Conservation (phyloP, 495 filamentous ascomycete genomes). For the Aspergillus haitiensis region DNA sequence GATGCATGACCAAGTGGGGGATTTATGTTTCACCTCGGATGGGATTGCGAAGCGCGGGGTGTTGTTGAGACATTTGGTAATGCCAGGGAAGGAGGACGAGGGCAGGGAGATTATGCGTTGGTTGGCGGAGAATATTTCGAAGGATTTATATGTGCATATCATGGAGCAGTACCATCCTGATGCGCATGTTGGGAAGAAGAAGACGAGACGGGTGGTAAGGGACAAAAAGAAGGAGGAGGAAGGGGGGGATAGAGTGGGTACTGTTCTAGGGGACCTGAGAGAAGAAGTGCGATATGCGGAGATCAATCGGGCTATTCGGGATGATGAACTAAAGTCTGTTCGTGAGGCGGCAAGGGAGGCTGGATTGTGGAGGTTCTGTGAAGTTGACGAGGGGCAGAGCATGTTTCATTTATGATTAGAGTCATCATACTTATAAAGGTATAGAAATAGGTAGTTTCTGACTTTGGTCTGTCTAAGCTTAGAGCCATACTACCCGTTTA, state of each 20-base stretch:
- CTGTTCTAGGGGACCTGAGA: constrained; percentile 16
- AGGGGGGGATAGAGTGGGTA: constrained; percentile 13
- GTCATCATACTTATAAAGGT: neutral
- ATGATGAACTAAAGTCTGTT: constrained; percentile 61
- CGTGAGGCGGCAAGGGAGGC: constrained; percentile 63
- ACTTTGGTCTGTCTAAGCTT: too few species aligned
- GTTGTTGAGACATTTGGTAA: constrained; percentile 71
- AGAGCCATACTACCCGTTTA: too few species aligned
- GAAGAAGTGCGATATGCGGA: constrained; percentile 67
- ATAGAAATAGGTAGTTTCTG: too few species aligned
- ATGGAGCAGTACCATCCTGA: constrained; percentile 80
- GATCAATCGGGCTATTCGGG: constrained; percentile 67
- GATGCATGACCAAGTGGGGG: constrained; percentile 76
- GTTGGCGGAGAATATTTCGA: constrained; percentile 64
- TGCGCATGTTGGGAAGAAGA: constrained; percentile 71
- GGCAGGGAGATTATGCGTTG: constrained; percentile 67
- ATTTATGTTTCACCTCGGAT: constrained; percentile 72
- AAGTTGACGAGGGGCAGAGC: constrained; percentile 61
- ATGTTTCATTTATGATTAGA: constrained; percentile 62
- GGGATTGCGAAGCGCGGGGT: constrained; percentile 74
- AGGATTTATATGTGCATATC: constrained; percentile 67
- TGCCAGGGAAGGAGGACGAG: constrained; percentile 72
- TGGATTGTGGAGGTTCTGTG: constrained; percentile 74
- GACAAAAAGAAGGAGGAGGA: constrained; percentile 32
- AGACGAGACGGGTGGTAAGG: constrained; percentile 26